Evolutionary conservation across 2,329 filamentous ascomycete genomes (phyloP).

Genomic region (Aureobasidium zeae): DNA sequence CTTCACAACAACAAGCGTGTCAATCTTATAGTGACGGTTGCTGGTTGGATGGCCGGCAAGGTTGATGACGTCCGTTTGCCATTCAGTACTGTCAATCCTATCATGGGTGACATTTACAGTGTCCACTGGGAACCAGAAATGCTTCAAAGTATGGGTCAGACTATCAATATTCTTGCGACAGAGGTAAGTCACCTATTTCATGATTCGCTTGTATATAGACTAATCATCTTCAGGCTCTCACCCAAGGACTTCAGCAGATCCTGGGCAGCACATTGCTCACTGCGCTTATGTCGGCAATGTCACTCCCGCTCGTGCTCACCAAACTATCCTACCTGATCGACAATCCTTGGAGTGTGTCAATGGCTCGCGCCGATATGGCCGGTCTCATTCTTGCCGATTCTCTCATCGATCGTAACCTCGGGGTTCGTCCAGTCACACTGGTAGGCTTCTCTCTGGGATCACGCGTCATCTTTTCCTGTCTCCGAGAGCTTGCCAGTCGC

Average conservation of each 20-base stretch:
- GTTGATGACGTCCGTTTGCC: slow-evolving; percentile 92
- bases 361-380: slow-evolving; percentile 78
- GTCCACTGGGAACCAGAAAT: slow-evolving; percentile 97
- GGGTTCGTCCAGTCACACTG: slow-evolving; percentile 81
- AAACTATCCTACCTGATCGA: slow-evolving; percentile 96
- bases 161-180: slow-evolving; percentile 94
- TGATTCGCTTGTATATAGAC: slow-evolving; percentile 16
- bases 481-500: slow-evolving; percentile 75
- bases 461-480: slow-evolving; percentile 82
- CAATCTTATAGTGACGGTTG: slow-evolving; percentile 88
- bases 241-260: slow-evolving; percentile 91
- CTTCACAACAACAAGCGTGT: slow-evolving; percentile 97
- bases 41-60: slow-evolving; percentile 98
- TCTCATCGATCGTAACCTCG: slow-evolving; percentile 80
- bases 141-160: slow-evolving; percentile 95
- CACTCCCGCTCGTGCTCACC: slow-evolving; percentile 82
- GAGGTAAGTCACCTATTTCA: slow-evolving; percentile 52
- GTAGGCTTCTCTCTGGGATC: slow-evolving; percentile 91
- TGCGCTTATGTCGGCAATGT: slow-evolving; percentile 82
- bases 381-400: slow-evolving; percentile 92
- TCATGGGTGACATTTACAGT: slow-evolving; percentile 98
- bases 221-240: slow-evolving; percentile 60
- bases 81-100: slow-evolving; percentile 89
- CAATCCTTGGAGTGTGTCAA: slow-evolving; percentile 96
- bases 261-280: slow-evolving; percentile 82